Evolutionary conservation across 495 filamentous ascomycete species (phyloP).

Genomic region (Neurospora sp.): DNA sequence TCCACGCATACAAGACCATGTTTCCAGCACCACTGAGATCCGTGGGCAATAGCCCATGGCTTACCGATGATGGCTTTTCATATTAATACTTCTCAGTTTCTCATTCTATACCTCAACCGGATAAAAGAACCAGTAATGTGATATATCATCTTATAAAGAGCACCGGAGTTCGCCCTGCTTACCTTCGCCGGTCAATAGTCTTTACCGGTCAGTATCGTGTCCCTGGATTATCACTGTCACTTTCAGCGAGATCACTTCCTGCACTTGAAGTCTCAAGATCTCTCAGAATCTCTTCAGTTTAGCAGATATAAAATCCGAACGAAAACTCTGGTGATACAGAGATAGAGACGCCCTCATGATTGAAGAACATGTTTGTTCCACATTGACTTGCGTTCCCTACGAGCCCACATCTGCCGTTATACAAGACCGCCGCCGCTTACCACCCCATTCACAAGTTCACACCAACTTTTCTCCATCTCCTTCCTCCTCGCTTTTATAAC

Average conservation of each 20-base stretch:
- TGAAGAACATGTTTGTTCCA: neutral
- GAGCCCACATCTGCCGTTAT: neutral
- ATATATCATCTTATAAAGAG: neutral
- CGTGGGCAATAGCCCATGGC: neutral
- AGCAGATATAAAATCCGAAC: neutral
- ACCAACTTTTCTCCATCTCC: neutral
- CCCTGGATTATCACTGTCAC: neutral
- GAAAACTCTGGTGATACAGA: neutral
- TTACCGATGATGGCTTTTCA: neutral
- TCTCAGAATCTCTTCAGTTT: neutral
- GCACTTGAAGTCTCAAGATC: neutral
- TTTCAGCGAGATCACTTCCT: neutral
- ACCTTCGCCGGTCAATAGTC: neutral
- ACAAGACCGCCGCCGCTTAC: neutral
- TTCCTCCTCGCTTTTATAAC: neutral
- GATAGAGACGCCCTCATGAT: neutral
- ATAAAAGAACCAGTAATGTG: neutral
- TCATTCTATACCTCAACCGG: neutral
- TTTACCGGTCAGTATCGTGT: neutral
- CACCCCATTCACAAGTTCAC: neutral
- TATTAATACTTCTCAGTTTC: neutral
- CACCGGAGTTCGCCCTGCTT: neutral
- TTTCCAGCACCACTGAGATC: neutral
- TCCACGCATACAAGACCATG: neutral
- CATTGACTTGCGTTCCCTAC: neutral